These are phyloP conservation scores for Porodaedalea pini DNA, from an alignment of 1,284 basidiomycete genomes.

Conservation along the genomic window DNA sequence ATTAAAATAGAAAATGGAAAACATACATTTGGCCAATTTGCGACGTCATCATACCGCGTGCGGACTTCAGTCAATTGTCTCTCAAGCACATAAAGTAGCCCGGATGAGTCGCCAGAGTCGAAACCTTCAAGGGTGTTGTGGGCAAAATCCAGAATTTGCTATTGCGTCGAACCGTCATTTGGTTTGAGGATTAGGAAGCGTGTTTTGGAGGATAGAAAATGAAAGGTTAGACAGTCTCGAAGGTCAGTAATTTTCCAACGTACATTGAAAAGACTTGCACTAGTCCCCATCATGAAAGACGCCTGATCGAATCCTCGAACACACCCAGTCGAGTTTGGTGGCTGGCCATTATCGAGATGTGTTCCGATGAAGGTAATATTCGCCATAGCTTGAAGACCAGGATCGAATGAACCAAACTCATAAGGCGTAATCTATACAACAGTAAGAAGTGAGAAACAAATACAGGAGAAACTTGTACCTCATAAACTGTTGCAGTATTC, in stretches of 20 bases:
- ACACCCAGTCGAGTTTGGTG: slow-evolving; percentile 50
- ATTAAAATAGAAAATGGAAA: neutral
- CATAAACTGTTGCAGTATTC: slow-evolving; percentile 58
- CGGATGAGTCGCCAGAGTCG: slow-evolving; percentile 35
- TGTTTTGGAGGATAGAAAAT: no score
- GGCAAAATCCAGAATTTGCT: slow-evolving; percentile 49
- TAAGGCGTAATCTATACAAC: slow-evolving; percentile 54
- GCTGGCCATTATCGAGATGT: slow-evolving; percentile 46
- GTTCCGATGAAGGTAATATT: slow-evolving; percentile 60
- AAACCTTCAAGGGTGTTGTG: slow-evolving; percentile 42
- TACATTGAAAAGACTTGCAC: slow-evolving; percentile 62
- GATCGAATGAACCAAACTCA: slow-evolving; percentile 69
- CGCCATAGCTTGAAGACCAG: slow-evolving; percentile 55
- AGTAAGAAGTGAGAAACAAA: no score
- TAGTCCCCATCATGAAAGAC: slow-evolving; percentile 62
- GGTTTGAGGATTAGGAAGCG: no score
- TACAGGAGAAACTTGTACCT: slow-evolving; percentile 44
- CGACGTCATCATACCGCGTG: slow-evolving; percentile 57
- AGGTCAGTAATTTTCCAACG: no score
- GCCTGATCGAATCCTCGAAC: slow-evolving; percentile 65
- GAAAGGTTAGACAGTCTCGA: no score
- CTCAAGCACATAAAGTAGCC: slow-evolving; percentile 43
- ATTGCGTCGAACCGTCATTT: no score
- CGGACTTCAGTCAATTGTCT: slow-evolving; percentile 46
- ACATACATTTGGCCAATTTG: slow-evolving; percentile 61